Conservation (phyloP, 257 asterid species). For the Echites panduratus region DNA sequence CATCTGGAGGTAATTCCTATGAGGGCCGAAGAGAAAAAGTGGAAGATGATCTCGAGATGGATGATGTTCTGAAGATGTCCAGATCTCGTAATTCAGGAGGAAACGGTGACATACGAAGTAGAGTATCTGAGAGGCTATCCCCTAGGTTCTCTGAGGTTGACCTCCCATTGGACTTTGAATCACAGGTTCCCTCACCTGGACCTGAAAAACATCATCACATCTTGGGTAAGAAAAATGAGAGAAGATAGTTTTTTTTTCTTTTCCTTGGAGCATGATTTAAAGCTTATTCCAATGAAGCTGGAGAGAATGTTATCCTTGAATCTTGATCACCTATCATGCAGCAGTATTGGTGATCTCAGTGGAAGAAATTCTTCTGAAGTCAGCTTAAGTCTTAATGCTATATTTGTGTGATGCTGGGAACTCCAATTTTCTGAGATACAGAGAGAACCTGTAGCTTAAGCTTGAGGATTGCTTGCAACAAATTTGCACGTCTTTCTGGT, state of each 20-base stretch:
- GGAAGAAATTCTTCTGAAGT: background rate
- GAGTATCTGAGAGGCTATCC: slow-evolving; percentile 9
- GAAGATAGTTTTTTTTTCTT: background rate
- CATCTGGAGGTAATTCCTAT: background rate
- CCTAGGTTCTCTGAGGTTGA: background rate
- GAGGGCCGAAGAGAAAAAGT: slow-evolving; percentile 33
- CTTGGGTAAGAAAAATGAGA: slow-evolving; percentile 54
- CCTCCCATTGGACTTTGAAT: background rate
- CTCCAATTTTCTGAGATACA: background rate
- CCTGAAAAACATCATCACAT: slow-evolving; percentile 12
- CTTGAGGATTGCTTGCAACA: background rate
- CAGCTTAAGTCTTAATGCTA: background rate
- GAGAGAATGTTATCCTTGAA: background rate
- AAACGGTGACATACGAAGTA: slow-evolving; percentile 15
- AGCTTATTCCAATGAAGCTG: background rate
- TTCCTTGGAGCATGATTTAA: background rate
- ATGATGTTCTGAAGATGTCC: slow-evolving; percentile 37
- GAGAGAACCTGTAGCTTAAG: background rate
- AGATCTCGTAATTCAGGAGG: slow-evolving; percentile 28
- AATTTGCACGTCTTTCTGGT: background rate
- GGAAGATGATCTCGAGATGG: slow-evolving; percentile 42
- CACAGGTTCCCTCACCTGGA: background rate
- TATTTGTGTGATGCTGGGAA: background rate
- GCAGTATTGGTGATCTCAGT: background rate
- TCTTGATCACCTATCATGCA: background rate